Evolutionary conservation across 345 rosid species (phyloP).

Genomic region (Acer yangbiense): DNA sequence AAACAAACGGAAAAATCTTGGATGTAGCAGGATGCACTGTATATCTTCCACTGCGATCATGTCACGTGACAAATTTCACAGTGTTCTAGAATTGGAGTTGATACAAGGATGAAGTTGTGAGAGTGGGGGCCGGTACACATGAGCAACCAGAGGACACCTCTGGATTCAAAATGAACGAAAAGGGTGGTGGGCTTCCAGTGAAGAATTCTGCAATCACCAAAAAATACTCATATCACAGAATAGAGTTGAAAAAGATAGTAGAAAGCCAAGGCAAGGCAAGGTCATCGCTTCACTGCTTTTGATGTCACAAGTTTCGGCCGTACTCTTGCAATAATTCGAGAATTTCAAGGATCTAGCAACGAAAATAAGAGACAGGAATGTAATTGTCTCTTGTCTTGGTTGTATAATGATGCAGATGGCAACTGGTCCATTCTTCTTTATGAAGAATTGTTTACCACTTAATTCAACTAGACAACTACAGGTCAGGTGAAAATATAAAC

Average conservation of each 20-base stretch:
- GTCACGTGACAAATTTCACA: too few species aligned
- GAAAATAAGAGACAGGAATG: not conserved
- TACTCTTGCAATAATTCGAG: constrained; percentile 10
- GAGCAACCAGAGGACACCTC: not conserved
- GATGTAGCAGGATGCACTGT: too few species aligned
- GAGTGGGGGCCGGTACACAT: not conserved
- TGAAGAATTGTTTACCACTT: not conserved
- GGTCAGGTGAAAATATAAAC: not conserved
- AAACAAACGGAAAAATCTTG: not conserved
- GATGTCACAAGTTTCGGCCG: too few species aligned
- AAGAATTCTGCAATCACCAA: not conserved
- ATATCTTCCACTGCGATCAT: too few species aligned
- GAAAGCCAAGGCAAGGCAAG: not conserved
- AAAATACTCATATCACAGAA: not conserved
- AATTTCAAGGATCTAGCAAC: constrained; percentile 11
- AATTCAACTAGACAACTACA: not conserved
- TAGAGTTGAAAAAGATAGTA: not conserved
- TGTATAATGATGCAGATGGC: not conserved
- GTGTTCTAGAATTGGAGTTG: too few species aligned
- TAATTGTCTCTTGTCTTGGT: not conserved
- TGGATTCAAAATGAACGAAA: not conserved
- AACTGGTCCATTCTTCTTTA: not conserved
- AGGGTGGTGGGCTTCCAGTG: not conserved
- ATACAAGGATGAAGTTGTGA: not conserved
- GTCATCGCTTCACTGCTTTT: not conserved